Evolutionary conservation across 2,329 filamentous ascomycete genomes (phyloP), one percentile per base, ranked within the genome.

Genomic region (Fusarium sp.): DNA sequence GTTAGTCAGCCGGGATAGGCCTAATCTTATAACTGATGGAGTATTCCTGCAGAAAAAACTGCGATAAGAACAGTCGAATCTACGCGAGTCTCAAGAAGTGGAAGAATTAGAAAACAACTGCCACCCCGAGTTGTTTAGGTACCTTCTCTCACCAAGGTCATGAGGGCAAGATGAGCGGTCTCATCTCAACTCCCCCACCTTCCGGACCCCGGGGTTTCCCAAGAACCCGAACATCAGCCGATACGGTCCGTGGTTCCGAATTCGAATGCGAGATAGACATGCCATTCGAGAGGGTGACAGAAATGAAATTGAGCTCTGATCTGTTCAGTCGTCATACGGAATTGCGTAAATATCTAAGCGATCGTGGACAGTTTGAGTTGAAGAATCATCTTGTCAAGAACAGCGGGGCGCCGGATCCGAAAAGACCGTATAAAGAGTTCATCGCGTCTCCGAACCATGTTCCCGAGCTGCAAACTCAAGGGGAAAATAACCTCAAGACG

Each of bases 161-260:
- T 66, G 68, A 66, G 68, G 53, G 56, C 57, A 18, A 49, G 33
- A 67, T 40, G 53, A 54, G 46, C 46, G 38, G 58, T 61, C 40
- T 60, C 46, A n/a, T 46, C 40, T 46, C 44, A 23, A 36, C 25
- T 51, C 61, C 67, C 68, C 70, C 68, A 64, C 66, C 46, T 64
- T 56, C 68, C 62, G 51, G 57, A 14, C 23, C 53, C 60, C 50
- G 70, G 66, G 27, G 36, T 54, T 42, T 55, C 64, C 58, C 38
- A 54, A 46, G 33, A 64, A 31, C 46, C 72, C 72, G 72, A 72
- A 64, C 23, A 74, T 69, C 70, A 73, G 56, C 72, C 72, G 72
- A 60, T 29, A 23, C 20, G 62, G 62, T 34, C 65, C 65, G 40
- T 40, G 57, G 36, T 46, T 72, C 68, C 72, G 67, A 46, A 18